phyloP scores from a whole-genome alignment of 164 flowering plant species.

The Magnolia kwangsiensis region DNA sequence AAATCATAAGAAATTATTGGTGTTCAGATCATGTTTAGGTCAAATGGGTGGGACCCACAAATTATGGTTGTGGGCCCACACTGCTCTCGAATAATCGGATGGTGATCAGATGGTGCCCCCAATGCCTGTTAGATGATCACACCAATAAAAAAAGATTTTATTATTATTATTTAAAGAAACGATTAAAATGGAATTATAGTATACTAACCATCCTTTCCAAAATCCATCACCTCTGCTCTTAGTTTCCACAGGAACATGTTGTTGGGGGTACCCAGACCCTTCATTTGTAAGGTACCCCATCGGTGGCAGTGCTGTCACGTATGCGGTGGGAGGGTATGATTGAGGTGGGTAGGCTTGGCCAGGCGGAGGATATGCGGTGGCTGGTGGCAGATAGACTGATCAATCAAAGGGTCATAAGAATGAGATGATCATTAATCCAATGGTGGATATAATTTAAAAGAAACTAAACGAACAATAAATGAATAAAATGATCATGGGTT shows the following conservation, averaged over 20 bases:
- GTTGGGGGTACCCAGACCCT: background rate
- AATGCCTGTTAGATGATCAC: background rate
- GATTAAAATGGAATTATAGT: background rate
- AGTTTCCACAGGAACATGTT: slow-evolving; percentile 1
- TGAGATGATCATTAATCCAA: too few species aligned
- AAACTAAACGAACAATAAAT: too few species aligned
- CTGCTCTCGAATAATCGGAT: too few species aligned
- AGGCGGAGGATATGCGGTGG: slow-evolving; percentile 1
- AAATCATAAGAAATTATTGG: background rate
- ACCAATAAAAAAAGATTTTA: too few species aligned
- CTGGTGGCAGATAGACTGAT: background rate
- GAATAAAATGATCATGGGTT: too few species aligned
- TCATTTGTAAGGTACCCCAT: background rate
- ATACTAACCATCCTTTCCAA: slow-evolving; percentile 16
- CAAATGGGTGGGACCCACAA: too few species aligned
- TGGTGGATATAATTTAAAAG: too few species aligned
- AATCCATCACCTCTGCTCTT: slow-evolving; percentile 15
- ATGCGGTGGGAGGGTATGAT: background rate
- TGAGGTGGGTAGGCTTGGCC: too few species aligned
- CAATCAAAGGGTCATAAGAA: too few species aligned
- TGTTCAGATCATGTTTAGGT: too few species aligned
- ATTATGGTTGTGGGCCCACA: too few species aligned
- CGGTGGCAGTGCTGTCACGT: background rate
- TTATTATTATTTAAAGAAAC: too few species aligned
- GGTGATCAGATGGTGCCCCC: background rate